Evolutionary conservation across 345 rosid genomes (phyloP).

Genomic region (Draba incana): DNA sequence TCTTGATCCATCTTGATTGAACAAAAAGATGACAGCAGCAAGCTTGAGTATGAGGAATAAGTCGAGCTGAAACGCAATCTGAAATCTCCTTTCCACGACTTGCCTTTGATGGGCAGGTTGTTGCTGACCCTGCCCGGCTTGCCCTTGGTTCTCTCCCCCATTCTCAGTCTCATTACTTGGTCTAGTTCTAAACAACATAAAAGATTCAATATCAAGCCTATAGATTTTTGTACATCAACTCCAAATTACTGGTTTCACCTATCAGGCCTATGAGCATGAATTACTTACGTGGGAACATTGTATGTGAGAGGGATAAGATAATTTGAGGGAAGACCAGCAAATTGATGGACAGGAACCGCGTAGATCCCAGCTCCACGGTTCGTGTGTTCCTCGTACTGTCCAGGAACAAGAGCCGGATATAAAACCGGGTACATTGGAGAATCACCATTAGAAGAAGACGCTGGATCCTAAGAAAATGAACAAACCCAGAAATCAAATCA

Average conservation of each 20-base stretch:
- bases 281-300: slow-evolving; percentile 82
- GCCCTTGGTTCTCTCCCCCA: slow-evolving; percentile 42
- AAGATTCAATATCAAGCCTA: not conserved
- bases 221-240: no score
- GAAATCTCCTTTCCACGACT: slow-evolving; percentile 84
- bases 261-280: not conserved
- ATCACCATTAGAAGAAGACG: slow-evolving; percentile 51
- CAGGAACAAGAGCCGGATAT: slow-evolving; percentile 60
- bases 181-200: slow-evolving; percentile 33
- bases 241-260: no score
- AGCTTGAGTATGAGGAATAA: slow-evolving; percentile 87
- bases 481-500: slow-evolving; percentile 20
- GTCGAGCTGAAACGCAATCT: slow-evolving; percentile 91
- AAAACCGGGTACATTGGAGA: slow-evolving; percentile 62
- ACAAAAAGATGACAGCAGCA: slow-evolving; percentile 87
- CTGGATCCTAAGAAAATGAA: slow-evolving; percentile 46
- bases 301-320: slow-evolving; percentile 91
- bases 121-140: slow-evolving; percentile 57
- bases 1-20: slow-evolving; percentile 99
- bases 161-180: slow-evolving; percentile 35
- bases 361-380: slow-evolving; percentile 85
- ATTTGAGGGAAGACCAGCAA: slow-evolving; percentile 67
- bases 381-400: slow-evolving; percentile 61
- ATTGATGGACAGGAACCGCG: slow-evolving; percentile 76
- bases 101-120: slow-evolving; percentile 72